Percentiles rank a stretch among this genome's conserved stretches.
Conservation (phyloP, 2,329 filamentous ascomycete species). For the Nemania sp. region DNA sequence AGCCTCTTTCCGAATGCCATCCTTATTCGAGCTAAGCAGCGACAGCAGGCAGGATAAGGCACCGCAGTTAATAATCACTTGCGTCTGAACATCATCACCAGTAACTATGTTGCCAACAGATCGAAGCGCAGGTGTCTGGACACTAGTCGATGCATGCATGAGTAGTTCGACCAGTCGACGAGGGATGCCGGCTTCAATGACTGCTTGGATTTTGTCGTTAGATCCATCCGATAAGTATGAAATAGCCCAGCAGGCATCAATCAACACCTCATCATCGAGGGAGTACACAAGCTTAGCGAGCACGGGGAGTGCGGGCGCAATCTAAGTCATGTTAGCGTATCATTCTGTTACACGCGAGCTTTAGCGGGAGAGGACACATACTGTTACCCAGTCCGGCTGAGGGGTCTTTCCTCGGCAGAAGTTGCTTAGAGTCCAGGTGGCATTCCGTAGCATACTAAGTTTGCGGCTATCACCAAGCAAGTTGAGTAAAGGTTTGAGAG, state of each 20-base stretch:
- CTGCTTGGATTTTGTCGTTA: constrained; percentile 99
- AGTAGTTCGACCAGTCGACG: constrained; percentile 95
- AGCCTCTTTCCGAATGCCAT: constrained; percentile 98
- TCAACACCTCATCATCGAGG: constrained; percentile 96
- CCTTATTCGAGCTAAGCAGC: constrained; percentile 95
- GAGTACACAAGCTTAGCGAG: constrained; percentile 98
- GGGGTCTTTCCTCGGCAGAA: constrained; percentile 99
- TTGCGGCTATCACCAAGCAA: constrained; percentile 97
- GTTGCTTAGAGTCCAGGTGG: constrained; percentile 99
- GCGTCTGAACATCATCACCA: constrained; percentile 97
- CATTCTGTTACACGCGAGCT: neutral
- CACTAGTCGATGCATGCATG: constrained; percentile 97
- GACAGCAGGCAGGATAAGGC: constrained; percentile 92
- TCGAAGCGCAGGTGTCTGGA: constrained; percentile 95
- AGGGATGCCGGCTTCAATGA: constrained; percentile 97
- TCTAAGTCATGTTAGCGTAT: constrained; percentile 64
- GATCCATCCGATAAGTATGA: constrained; percentile 97
- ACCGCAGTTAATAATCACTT: constrained; percentile 99
- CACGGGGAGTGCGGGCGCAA: constrained; percentile 92
- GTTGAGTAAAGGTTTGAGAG: constrained; percentile 87
- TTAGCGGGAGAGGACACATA: constrained; percentile 62
- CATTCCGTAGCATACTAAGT: constrained; percentile 98
- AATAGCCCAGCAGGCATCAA: constrained; percentile 99
- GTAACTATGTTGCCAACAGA: constrained; percentile 99
- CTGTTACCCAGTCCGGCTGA: constrained; percentile 96